phyloP scores from a whole-genome alignment of 1,284 basidiomycete genomes.

The Microbotryum saponariae region DNA sequence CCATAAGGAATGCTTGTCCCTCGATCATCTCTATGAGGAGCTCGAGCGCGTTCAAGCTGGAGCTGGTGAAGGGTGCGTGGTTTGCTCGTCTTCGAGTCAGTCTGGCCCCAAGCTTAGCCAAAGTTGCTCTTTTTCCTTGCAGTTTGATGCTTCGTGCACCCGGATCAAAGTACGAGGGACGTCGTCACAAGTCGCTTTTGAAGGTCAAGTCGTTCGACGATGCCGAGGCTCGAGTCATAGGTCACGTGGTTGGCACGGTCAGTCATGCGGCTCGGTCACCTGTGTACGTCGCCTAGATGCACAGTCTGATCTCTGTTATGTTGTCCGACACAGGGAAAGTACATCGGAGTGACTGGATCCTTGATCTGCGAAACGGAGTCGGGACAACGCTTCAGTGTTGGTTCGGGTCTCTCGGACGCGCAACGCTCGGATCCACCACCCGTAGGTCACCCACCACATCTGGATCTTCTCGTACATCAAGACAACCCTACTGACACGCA shows the following conservation, averaged over 20 bases:
- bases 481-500: background rate
- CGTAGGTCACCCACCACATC: slow-evolving; percentile 10
- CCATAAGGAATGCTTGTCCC: slow-evolving; percentile 48
- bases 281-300: slow-evolving; percentile 3
- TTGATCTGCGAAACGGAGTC: slow-evolving; percentile 57
- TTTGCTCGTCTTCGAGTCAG: background rate
- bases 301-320: slow-evolving; percentile 5
- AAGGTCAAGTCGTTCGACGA: slow-evolving; percentile 65
- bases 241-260: slow-evolving; percentile 51
- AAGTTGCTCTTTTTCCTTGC: background rate
- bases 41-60: slow-evolving; percentile 52
- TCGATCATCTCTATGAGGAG: slow-evolving; percentile 51
- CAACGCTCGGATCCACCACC: slow-evolving; percentile 15
- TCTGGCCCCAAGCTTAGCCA: background rate
- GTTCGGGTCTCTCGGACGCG: slow-evolving; percentile 47
- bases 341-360: slow-evolving; percentile 51
- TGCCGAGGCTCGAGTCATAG: slow-evolving; percentile 57
- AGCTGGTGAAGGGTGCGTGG: slow-evolving; percentile 53
- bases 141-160: slow-evolving; percentile 57
- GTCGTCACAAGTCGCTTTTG: slow-evolving; percentile 50
- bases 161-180: slow-evolving; percentile 50
- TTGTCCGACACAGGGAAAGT: slow-evolving; percentile 42
- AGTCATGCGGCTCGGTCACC: background rate
- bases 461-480: background rate
- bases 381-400: slow-evolving; percentile 54